Conservation (phyloP, 2,329 filamentous ascomycete species). For the Talaromyces rugulosus region DNA sequence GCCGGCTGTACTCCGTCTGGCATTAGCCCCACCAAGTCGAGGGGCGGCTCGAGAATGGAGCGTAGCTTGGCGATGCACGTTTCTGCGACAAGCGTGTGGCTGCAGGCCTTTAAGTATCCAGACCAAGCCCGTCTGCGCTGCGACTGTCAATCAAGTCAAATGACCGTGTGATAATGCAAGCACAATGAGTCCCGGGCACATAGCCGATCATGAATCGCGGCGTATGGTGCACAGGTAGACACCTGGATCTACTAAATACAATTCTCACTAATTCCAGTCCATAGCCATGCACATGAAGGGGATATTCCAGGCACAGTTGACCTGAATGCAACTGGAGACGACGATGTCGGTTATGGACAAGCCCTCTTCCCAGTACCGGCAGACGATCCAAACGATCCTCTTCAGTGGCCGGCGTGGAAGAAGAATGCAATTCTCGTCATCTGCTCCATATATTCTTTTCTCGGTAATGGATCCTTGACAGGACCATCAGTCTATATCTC, state of each 20-base stretch:
- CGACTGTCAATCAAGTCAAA: not conserved
- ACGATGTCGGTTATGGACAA: slow-evolving; percentile 57
- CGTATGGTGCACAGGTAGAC: not conserved
- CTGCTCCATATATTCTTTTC: slow-evolving; percentile 54
- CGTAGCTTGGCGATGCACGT: not conserved
- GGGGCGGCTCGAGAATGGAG: not conserved
- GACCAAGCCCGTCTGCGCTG: not conserved
- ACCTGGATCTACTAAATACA: not conserved
- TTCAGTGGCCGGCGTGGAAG: slow-evolving; percentile 55
- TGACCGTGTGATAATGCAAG: not conserved
- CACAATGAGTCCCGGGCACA: not conserved
- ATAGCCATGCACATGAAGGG: slow-evolving; percentile 54
- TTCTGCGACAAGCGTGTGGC: not conserved
- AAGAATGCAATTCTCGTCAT: slow-evolving; percentile 55
- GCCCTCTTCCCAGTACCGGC: slow-evolving; percentile 59
- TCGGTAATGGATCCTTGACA: slow-evolving; percentile 54
- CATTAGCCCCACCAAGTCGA: not conserved
- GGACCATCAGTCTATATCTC: slow-evolving; percentile 57
- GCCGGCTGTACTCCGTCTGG: not conserved
- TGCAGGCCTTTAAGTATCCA: not conserved
- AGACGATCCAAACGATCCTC: slow-evolving; percentile 58
- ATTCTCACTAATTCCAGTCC: not conserved
- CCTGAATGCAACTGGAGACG: slow-evolving; percentile 51
- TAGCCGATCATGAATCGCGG: not conserved
- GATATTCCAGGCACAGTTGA: slow-evolving; percentile 56